These are phyloP conservation scores for Saccharomyces cerevisiae DNA, from an alignment of 805 yeast genomes.

Conservation along the genomic window DNA sequence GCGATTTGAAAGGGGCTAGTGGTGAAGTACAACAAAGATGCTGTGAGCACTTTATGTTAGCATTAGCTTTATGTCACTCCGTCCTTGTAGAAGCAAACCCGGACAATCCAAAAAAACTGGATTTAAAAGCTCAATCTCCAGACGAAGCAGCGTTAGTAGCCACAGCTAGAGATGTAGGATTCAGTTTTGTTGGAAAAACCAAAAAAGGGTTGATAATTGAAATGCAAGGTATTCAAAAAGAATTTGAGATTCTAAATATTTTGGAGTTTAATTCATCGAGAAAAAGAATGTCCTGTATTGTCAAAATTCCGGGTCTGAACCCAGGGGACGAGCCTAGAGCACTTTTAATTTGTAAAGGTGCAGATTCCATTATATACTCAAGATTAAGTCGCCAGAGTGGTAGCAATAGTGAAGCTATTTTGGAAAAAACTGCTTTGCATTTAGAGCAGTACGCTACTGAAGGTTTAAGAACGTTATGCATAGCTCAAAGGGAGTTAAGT, in stretches of 20 bases:
- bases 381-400: constrained; percentile 39
- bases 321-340: constrained; percentile 48
- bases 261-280: constrained; percentile 77
- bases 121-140: constrained; percentile 72
- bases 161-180: constrained; percentile 74
- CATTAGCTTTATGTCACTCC: constrained; percentile 71
- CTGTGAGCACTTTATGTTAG: constrained; percentile 67
- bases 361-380: constrained; percentile 70
- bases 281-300: constrained; percentile 79
- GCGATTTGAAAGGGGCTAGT: constrained; percentile 47
- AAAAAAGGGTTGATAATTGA: constrained; percentile 59
- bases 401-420: constrained; percentile 39
- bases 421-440: constrained; percentile 61
- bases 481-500: constrained; percentile 59
- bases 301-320: constrained; percentile 49
- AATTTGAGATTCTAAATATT: constrained; percentile 61
- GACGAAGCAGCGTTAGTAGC: constrained; percentile 83
- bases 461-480: constrained; percentile 74
- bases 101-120: constrained; percentile 44
- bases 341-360: constrained; percentile 72
- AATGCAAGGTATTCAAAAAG: constrained; percentile 62
- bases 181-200: constrained; percentile 55
- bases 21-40: constrained; percentile 43
- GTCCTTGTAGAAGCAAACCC: constrained; percentile 64
- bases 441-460: constrained; percentile 74